A percentile compares a stretch with the other conserved stretches of the same genome.
Evolutionary conservation across 2,329 filamentous ascomycete species (phyloP).

Genomic region (Dactylellina sp.): DNA sequence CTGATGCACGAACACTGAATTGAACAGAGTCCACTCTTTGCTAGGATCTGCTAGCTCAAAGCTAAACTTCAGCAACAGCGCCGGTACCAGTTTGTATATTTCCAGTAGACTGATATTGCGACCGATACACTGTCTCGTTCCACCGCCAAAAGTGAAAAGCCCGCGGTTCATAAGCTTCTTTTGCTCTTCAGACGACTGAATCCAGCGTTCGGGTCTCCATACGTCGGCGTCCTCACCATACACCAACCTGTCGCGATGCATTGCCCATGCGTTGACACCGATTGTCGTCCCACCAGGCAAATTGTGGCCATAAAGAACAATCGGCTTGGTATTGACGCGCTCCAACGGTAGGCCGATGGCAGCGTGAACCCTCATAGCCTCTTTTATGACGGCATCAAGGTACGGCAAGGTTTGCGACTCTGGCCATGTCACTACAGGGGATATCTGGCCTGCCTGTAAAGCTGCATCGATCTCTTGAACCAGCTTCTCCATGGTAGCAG

Average conservation of each 20-base stretch:
- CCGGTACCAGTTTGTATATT: conserved; percentile 58
- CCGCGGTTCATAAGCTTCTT: conserved; percentile 51
- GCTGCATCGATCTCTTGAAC: conserved; percentile 63
- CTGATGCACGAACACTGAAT: conserved; percentile 51
- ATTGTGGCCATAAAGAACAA: conserved; percentile 63
- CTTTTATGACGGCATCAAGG: conserved; percentile 81
- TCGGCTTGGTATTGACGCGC: conserved; percentile 70
- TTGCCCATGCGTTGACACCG: conserved; percentile 66
- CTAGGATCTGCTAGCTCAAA: conserved; percentile 33
- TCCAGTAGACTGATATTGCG: conserved; percentile 59
- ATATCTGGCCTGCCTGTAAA: conserved; percentile 36
- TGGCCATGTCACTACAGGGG: conserved; percentile 58
- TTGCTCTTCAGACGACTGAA: conserved; percentile 34
- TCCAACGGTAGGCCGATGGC: conserved; percentile 79
- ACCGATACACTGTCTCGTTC: conserved; percentile 58
- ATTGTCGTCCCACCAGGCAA: conserved; percentile 65
- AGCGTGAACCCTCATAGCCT: conserved; percentile 80
- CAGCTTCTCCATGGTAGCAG: conserved; percentile 62
- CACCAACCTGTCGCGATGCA: conserved; percentile 64
- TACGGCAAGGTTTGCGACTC: conserved; percentile 71
- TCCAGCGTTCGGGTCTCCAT: conserved; percentile 63
- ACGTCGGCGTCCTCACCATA: conserved; percentile 65
- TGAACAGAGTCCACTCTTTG: conserved; percentile 43
- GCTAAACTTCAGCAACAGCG: conserved; percentile 35
- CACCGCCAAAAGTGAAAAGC: conserved; percentile 47